A percentile compares a stretch with the other conserved stretches of the same genome.
These are phyloP conservation scores for Fragaria vesca DNA, from an alignment of 306 rosid genomes.

Conservation along the genomic window DNA sequence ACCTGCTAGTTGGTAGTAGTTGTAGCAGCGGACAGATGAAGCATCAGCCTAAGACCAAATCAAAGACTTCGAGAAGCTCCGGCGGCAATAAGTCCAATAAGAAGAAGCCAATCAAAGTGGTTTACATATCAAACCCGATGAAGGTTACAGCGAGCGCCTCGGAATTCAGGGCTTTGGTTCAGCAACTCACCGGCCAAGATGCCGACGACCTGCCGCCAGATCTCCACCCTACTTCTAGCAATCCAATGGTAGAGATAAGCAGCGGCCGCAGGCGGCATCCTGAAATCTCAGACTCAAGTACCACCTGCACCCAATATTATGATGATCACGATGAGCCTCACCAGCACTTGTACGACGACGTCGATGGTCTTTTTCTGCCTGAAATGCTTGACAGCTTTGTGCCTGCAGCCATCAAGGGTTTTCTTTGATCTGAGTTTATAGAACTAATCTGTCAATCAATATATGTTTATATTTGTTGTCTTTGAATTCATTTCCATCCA, in stretches of 20 bases:
- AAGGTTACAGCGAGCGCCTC: conserved; percentile 59
- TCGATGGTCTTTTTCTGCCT: conserved; percentile 43
- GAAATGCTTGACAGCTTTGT: conserved; percentile 54
- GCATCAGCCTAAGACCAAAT: background rate
- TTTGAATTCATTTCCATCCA: background rate
- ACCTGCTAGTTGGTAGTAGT: background rate
- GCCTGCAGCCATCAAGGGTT: background rate
- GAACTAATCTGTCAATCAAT: background rate
- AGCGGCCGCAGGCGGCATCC: conserved; percentile 1
- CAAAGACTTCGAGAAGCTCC: background rate
- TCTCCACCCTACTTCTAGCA: conserved; percentile 26
- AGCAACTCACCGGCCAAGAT: conserved; percentile 74
- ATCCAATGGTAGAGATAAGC: background rate
- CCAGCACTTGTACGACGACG: conserved; percentile 30
- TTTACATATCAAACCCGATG: conserved; percentile 79
- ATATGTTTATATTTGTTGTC: too few relatives aligned
- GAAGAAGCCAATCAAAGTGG: conserved; percentile 49
- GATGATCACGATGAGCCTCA: background rate
- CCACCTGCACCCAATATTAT: conserved; percentile 1
- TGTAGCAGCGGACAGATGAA: background rate
- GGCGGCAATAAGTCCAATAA: background rate
- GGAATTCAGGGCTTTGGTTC: conserved; percentile 58
- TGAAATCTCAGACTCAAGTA: conserved; percentile 21
- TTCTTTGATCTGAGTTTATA: background rate
- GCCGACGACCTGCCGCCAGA: conserved; percentile 51